Evolutionary conservation across 108 stramenopile species (phyloP).

Genomic region (Licmophora abbreviata): DNA sequence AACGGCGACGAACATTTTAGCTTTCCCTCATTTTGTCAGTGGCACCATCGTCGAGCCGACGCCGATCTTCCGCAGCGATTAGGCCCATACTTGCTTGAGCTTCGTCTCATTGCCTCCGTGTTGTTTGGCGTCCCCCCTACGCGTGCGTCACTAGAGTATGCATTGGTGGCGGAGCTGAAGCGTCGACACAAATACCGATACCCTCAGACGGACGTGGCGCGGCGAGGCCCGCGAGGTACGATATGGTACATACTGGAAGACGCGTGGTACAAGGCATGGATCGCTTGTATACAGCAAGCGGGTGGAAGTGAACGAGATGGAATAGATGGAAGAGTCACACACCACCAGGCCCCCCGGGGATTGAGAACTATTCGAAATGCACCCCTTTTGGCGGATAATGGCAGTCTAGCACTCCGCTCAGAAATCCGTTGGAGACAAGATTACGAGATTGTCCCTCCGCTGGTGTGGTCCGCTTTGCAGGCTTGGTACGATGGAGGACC

Average conservation of each 20-base stretch:
- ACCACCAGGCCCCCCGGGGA: constrained; percentile 14
- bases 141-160: constrained; percentile 45
- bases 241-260: constrained; percentile 78
- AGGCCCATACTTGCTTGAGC: constrained; percentile 56
- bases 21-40: constrained; percentile 54
- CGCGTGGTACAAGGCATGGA: constrained; percentile 61
- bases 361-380: constrained; percentile 68
- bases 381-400: constrained; percentile 55
- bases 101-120: constrained; percentile 65
- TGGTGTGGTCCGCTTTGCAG: constrained; percentile 79
- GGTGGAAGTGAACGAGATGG: constrained; percentile 31
- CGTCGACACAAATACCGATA: constrained; percentile 62
- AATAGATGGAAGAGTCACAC: constrained; percentile 20
- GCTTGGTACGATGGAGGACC: constrained; percentile 92
- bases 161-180: constrained; percentile 55
- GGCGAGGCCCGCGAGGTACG: constrained; percentile 72
- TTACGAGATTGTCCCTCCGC: constrained; percentile 77
- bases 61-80: constrained; percentile 19
- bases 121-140: constrained; percentile 78
- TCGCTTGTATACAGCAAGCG: constrained; percentile 24
- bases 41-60: constrained; percentile 34
- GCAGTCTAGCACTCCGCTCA: constrained; percentile 56
- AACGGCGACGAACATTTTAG: constrained; percentile 24
- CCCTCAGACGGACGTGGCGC: constrained; percentile 55
- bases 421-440: constrained; percentile 70